Evolutionary conservation across 2,329 filamentous ascomycete species (phyloP).

Genomic region (Periglandula ipomoeae): DNA sequence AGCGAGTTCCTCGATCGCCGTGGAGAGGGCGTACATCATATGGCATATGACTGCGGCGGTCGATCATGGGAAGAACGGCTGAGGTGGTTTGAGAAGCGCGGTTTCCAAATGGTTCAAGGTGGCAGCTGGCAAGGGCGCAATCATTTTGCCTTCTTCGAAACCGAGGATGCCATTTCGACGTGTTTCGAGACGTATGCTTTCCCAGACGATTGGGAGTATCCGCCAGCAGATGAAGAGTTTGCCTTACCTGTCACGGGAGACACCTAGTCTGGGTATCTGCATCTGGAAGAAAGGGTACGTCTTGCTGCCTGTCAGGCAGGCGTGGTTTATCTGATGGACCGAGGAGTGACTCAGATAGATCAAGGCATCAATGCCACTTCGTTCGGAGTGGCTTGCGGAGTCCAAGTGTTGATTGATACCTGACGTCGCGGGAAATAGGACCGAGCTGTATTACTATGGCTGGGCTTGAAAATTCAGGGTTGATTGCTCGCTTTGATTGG

Average conservation of each 20-base stretch:
- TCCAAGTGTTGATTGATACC: not conserved
- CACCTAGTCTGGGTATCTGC: not conserved
- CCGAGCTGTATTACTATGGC: too few species aligned
- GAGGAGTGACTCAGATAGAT: not conserved
- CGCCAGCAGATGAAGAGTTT: not conserved
- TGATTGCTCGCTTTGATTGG: not conserved
- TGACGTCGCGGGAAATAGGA: not conserved
- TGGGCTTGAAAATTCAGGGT: not conserved
- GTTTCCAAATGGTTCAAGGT: not conserved
- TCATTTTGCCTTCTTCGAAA: not conserved
- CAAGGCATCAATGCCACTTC: not conserved
- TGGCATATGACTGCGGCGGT: not conserved
- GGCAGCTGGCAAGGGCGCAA: not conserved
- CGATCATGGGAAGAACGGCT: not conserved
- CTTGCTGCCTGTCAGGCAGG: not conserved
- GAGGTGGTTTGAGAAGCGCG: not conserved
- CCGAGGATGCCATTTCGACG: not conserved
- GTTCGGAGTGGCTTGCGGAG: not conserved
- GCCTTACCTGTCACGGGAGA: not conserved
- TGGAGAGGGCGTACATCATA: not conserved
- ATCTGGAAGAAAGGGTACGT: not conserved
- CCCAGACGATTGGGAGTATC: not conserved
- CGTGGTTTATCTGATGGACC: not conserved
- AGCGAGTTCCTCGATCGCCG: not conserved
- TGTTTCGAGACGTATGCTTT: not conserved